Evolutionary conservation across 495 filamentous ascomycete genomes (phyloP).

Genomic region (Penicillium mononematosum): DNA sequence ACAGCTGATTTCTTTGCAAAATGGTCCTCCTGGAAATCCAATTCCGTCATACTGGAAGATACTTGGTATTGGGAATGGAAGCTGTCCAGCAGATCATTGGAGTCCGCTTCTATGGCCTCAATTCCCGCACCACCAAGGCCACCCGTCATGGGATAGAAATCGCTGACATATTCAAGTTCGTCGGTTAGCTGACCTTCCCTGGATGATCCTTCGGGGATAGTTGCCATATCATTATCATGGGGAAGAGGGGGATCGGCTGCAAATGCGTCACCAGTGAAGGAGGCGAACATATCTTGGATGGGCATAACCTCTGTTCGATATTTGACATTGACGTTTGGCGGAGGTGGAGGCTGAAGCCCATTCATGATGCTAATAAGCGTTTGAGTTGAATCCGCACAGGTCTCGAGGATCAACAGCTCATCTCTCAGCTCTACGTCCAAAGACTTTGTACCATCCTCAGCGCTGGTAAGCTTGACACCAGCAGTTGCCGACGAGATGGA

Average conservation of each 20-base stretch:
- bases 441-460: conserved; percentile 56
- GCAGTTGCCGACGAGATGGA: conserved; percentile 77
- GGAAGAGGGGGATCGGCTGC: conserved; percentile 33
- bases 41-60: conserved; percentile 45
- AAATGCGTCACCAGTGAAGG: conserved; percentile 83
- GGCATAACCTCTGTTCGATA: conserved; percentile 87
- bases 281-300: conserved; percentile 82
- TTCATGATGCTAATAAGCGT: conserved; percentile 80
- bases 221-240: conserved; percentile 12
- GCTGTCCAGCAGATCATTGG: conserved; percentile 61
- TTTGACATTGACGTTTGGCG: conserved; percentile 74
- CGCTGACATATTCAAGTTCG: conserved; percentile 62
- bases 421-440: conserved; percentile 80
- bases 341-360: conserved; percentile 76
- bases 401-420: conserved; percentile 85
- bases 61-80: conserved; percentile 59
- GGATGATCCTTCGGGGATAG: conserved; percentile 18
- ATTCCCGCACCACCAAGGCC: conserved; percentile 38
- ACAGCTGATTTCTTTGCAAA: conserved; percentile 63
- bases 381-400: conserved; percentile 95
- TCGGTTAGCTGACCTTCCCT: conserved; percentile 42
- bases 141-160: conserved; percentile 53
- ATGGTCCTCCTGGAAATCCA: conserved; percentile 78
- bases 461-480: conserved; percentile 55
- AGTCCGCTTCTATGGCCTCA: conserved; percentile 33